A percentile compares a stretch with the other conserved stretches of the same genome.
These are phyloP conservation scores for Mortierella antarctica DNA, from an alignment of 192 early-diverging fungal species.

Conservation along the genomic window DNA sequence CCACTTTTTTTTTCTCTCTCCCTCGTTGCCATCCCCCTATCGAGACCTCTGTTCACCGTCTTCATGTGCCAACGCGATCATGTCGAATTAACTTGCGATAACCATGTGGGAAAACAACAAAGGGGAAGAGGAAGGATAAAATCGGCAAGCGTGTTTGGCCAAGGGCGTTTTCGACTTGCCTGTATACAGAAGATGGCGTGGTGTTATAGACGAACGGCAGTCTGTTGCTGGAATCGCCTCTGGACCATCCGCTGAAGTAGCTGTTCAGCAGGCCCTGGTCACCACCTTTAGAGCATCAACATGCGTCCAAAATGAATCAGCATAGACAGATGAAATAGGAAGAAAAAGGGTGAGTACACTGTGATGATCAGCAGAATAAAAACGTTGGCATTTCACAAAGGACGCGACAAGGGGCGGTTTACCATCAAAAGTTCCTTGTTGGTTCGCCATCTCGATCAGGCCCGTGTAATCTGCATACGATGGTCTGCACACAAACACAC, in stretches of 20 bases:
- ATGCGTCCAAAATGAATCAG: not conserved
- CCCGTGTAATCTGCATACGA: constrained; percentile 60
- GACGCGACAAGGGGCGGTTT: constrained; percentile 8
- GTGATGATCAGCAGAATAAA: not conserved
- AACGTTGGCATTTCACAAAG: not conserved
- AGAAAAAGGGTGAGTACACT: not conserved
- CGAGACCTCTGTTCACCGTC: not conserved
- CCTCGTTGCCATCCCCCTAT: not conserved
- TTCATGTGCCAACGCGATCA: constrained; percentile 17
- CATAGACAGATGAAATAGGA: not conserved
- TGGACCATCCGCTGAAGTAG: constrained; percentile 85
- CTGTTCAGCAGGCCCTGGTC: constrained; percentile 95
- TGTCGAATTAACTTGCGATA: not conserved
- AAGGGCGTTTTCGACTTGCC: constrained; percentile 54
- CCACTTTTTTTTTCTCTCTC: not conserved
- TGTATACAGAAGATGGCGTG: constrained; percentile 83
- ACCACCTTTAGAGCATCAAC: constrained; percentile 65
- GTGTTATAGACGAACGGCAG: constrained; percentile 94
- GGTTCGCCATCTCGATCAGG: constrained; percentile 60
- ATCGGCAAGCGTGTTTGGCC: not conserved
- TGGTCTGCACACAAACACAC: constrained; percentile 85
- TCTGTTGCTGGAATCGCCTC: constrained; percentile 63
- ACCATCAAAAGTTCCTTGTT: constrained; percentile 88
- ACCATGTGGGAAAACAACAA: not conserved
- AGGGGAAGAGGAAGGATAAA: not conserved